Percentiles rank a stretch among this genome's conserved stretches.
phyloP scores from a whole-genome alignment of 163 green algal species.

The Chlorella variabilis region DNA sequence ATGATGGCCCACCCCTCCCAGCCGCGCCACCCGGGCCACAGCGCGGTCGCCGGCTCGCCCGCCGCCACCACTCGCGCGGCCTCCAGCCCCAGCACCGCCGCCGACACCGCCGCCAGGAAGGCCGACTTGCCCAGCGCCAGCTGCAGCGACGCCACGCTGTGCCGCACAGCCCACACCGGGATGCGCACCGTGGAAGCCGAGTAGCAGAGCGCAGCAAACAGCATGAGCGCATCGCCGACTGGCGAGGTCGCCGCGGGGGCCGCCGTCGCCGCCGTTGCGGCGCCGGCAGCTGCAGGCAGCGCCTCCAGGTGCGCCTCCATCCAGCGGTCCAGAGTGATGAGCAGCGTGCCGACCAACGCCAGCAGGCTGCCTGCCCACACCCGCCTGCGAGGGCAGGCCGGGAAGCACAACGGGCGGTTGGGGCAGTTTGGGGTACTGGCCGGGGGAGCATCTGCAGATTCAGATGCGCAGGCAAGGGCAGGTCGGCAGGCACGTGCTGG shows the following conservation, averaged over 20 bases:
- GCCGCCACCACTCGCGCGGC: not conserved
- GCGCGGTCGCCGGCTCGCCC: not conserved
- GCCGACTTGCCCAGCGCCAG: constrained; percentile 42
- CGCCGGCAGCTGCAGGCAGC: not conserved
- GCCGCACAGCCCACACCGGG: constrained; percentile 34
- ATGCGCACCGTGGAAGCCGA: constrained; percentile 54
- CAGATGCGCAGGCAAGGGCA: no score
- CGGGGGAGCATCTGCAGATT: no score
- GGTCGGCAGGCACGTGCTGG: not conserved
- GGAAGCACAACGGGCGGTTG: not conserved
- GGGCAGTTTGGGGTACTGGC: not conserved
- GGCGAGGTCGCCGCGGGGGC: not conserved
- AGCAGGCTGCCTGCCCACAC: constrained; percentile 5
- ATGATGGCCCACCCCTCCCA: constrained; percentile 18
- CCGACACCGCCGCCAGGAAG: constrained; percentile 27
- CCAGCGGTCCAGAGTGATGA: constrained; percentile 2
- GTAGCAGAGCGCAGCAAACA: constrained; percentile 60
- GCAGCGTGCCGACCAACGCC: constrained; percentile 9
- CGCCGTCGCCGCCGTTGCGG: not conserved
- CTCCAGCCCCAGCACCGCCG: not conserved
- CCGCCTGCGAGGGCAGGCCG: not conserved
- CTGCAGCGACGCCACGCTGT: constrained; percentile 9
- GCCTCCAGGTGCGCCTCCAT: no score
- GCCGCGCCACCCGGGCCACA: constrained; percentile 3
- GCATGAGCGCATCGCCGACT: constrained; percentile 45